Evolutionary conservation across 2,329 filamentous ascomycete species (phyloP), one percentile per base, ranked within the genome.

Genomic region (Fusarium piperis): DNA sequence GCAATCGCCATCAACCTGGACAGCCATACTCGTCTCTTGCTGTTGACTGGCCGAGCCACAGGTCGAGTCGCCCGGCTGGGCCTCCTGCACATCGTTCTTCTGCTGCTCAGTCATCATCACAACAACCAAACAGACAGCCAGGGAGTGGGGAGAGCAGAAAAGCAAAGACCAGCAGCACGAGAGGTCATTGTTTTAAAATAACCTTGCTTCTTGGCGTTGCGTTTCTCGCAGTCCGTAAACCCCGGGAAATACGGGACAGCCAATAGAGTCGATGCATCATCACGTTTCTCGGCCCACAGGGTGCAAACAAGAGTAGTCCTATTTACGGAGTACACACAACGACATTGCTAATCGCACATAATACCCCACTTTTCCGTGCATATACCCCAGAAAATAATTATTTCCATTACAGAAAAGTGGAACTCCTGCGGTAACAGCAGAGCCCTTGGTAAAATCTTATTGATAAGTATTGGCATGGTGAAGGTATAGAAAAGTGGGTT

Each of bases 201-300:
- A 51, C 15, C 33, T 44, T n/a, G 55, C 28, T 48, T 63, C 65
- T 70, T 64, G 60, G 62, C 69, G 52, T 72, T 57, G 23, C 23
- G 23, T 41, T 6, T 48, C 30, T 48, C 65, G 69, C 62, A 58
- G 48, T 44, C 65, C 69, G 69, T 32, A 63, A 63, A 63, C 18
- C 23, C 66, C 59, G 64, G 57, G 16, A 48, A 33, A 58, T 72
- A 72, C 69, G 69, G 16, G n/a, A 5, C n/a, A 46, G 23, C 69
- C 69, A 72, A 72, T 72, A 26, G 61, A 55, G 60, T 60, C 56
- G 59, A 32, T 59, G 48, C 41, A 68, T 56, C 68, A 71, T 48
- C 9, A 41, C 38, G 41, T 59, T 20, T 23, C 44, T 28, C 26
- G 44, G 16, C 44, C 44, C 44, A 48, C 26, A n/a, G 23, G 56